These are phyloP conservation scores for Cyclospora cayetanensis DNA, from an alignment of 169 alveolate species.

Conservation along the genomic window DNA sequence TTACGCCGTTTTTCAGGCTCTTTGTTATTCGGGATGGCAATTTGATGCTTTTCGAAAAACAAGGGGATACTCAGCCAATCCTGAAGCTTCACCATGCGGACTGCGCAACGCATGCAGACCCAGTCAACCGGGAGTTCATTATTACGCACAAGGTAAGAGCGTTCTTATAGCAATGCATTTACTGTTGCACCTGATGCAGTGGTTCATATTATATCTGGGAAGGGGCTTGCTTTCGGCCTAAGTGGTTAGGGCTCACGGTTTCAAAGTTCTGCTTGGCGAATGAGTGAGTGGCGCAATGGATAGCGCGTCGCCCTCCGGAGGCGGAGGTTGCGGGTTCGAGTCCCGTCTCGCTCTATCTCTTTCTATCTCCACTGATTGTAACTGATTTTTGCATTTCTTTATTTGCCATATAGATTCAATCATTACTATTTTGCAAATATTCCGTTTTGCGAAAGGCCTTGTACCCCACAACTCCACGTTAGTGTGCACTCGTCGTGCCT, in stretches of 20 bases:
- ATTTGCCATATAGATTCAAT: neutral
- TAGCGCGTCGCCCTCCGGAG: constrained; percentile 98
- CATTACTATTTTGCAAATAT: no score
- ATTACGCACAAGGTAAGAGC: constrained; percentile 64
- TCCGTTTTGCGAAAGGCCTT: neutral
- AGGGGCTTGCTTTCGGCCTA: neutral
- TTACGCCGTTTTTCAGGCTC: constrained; percentile 9
- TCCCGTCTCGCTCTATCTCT: constrained; percentile 87
- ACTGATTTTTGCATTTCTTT: neutral
- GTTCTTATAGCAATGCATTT: neutral
- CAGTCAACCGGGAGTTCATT: constrained; percentile 19
- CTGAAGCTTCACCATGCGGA: constrained; percentile 56
- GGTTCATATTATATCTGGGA: neutral
- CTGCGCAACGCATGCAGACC: constrained; percentile 55
- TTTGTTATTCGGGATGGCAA: constrained; percentile 63
- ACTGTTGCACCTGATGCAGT: neutral
- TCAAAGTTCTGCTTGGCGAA: no score
- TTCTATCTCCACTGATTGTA: no score
- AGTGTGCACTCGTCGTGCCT: no score
- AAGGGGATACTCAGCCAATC: constrained; percentile 47
- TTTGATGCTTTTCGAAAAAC: constrained; percentile 66
- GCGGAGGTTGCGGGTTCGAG: constrained; percentile 97
- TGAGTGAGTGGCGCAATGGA: constrained; percentile 93
- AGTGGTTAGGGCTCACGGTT: no score
- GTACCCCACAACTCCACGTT: no score